Conservation (phyloP, 805 yeast species). For the Cyberlindnera maclurae region DNA sequence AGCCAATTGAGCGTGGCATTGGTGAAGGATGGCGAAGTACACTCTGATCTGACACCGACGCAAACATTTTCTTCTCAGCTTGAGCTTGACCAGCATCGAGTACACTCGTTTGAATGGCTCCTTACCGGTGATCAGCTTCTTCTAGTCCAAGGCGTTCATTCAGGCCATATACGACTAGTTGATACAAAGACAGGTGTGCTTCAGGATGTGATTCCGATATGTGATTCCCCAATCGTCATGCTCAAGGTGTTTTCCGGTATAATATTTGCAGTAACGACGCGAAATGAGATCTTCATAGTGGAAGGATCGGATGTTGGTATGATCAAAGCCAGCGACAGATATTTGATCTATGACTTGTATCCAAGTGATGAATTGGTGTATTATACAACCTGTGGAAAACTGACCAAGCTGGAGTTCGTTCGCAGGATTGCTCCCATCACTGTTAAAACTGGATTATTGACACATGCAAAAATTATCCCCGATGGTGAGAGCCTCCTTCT, state of each 20-base stretch:
- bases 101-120: slow-evolving; percentile 18
- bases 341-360: slow-evolving; percentile 15
- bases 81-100: slow-evolving; percentile 12
- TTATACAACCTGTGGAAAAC: slow-evolving; percentile 8
- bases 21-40: slow-evolving; percentile 10
- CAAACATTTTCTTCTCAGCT: slow-evolving; percentile 4
- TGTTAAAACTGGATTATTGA: slow-evolving; percentile 4
- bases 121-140: slow-evolving; percentile 1
- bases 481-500: slow-evolving; percentile 2
- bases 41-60: slow-evolving; percentile 10
- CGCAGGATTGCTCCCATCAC: not conserved
- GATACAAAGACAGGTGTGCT: slow-evolving; percentile 1
- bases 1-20: slow-evolving; percentile 13
- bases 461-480: slow-evolving; percentile 12
- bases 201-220: slow-evolving; percentile 2
- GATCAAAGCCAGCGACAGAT: slow-evolving; percentile 10
- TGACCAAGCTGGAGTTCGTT: slow-evolving; percentile 5
- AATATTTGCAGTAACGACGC: slow-evolving; percentile 10
- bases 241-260: slow-evolving; percentile 5
- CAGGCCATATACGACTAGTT: slow-evolving; percentile 13
- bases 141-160: slow-evolving; percentile 15
- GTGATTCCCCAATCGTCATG: slow-evolving; percentile 8
- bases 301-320: not conserved
- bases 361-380: slow-evolving; percentile 1
- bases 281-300: slow-evolving; percentile 16